Percentiles rank a stretch among this genome's conserved stretches.
Conservation (phyloP, 768 basidiomycete species). For the Termitomyces titanicus region DNA sequence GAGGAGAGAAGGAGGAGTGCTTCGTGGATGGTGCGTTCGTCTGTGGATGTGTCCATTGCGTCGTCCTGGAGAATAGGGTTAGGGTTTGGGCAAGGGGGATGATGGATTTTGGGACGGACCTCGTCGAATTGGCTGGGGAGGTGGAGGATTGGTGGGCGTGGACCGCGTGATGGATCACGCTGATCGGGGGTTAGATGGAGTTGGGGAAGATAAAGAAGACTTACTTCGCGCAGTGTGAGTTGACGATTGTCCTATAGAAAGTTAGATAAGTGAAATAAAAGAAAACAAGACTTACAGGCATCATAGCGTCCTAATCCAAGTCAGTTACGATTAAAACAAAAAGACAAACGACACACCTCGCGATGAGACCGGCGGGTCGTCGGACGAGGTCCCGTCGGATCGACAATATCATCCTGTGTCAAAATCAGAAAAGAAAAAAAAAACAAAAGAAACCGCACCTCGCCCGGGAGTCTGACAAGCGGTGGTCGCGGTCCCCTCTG, state of each 20-base stretch:
- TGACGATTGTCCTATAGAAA: not conserved
- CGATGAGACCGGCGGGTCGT: not conserved
- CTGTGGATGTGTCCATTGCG: conserved; percentile 17
- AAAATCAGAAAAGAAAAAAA: not conserved
- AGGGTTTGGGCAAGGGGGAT: conserved; percentile 3
- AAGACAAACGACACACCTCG: not conserved
- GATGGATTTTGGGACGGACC: conserved; percentile 15
- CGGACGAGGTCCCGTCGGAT: not conserved
- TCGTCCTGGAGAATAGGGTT: not conserved
- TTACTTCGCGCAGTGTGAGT: not conserved
- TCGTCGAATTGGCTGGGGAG: conserved; percentile 13
- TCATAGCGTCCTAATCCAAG: no score
- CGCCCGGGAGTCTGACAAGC: not conserved
- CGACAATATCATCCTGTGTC: not conserved
- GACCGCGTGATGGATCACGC: not conserved
- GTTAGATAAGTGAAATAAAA: no score
- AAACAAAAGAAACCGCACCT: not conserved
- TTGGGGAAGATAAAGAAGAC: not conserved
- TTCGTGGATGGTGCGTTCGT: conserved; percentile 9
- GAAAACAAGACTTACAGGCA: no score
- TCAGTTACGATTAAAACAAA: not conserved
- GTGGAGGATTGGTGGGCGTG: not conserved
- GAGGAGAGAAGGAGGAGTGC: conserved; percentile 17
- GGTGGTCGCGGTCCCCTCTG: conserved; percentile 6
- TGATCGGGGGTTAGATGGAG: not conserved